Evolutionary conservation across 345 rosid genomes (phyloP).

Genomic region (Toxicodendron radicans): DNA sequence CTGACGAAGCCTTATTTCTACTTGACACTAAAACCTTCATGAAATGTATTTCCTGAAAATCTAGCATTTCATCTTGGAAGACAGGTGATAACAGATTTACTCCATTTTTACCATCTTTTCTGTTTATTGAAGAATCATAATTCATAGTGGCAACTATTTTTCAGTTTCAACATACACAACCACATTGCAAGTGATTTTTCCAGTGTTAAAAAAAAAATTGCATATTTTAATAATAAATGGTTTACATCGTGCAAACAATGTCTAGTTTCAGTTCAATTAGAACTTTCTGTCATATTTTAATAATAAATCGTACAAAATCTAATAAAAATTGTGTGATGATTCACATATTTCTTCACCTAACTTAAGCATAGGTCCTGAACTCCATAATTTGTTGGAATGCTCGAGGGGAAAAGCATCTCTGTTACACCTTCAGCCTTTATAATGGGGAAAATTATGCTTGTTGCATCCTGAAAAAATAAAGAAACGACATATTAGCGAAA

Average conservation of each 20-base stretch:
- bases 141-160: neutral
- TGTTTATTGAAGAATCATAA: neutral
- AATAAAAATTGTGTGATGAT: neutral
- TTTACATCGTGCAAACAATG: neutral
- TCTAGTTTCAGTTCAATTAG: neutral
- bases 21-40: too few species aligned
- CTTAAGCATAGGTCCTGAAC: neutral
- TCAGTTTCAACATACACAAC: neutral
- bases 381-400: neutral
- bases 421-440: conserved; percentile 1
- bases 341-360: neutral
- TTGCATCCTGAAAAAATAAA: neutral
- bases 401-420: conserved; percentile 7
- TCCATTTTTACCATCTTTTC: neutral
- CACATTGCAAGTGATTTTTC: too few species aligned
- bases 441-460: neutral
- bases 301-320: neutral
- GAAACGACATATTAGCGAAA: neutral
- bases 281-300: neutral
- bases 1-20: too few species aligned
- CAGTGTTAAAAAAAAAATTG: neutral
- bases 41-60: too few species aligned
- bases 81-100: neutral
- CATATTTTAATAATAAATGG: too few species aligned
- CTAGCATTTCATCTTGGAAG: too few species aligned